These are phyloP conservation scores for Meyerozyma smithsonii DNA, from an alignment of 1,139 yeast species.

Conservation along the genomic window DNA sequence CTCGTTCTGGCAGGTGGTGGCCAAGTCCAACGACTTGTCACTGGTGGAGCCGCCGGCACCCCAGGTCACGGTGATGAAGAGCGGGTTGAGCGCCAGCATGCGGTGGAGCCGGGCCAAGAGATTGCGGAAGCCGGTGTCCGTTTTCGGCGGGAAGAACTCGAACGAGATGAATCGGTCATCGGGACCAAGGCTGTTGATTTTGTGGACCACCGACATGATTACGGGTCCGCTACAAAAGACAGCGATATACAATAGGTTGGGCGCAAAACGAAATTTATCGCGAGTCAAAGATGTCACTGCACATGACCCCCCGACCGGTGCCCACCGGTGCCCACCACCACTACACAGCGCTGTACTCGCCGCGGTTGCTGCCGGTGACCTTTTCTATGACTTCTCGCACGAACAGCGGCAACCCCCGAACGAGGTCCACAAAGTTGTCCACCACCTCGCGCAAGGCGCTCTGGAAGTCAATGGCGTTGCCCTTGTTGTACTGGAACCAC, in stretches of 20 bases:
- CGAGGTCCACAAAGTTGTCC: conserved; percentile 58
- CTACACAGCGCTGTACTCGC: conserved; percentile 89
- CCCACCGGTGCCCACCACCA: too few species aligned
- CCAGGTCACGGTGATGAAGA: conserved; percentile 94
- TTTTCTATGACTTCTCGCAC: conserved; percentile 64
- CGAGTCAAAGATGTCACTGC: conserved; percentile 1
- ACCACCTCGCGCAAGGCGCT: conserved; percentile 65
- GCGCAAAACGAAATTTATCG: neutral
- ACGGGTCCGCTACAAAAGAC: neutral
- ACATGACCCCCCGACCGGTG: too few species aligned
- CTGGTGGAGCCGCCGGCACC: conserved; percentile 98
- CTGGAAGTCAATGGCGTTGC: conserved; percentile 47
- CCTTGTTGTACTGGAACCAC: conserved; percentile 62
- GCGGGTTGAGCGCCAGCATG: conserved; percentile 82
- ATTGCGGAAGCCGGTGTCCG: conserved; percentile 81
- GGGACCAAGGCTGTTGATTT: conserved; percentile 43
- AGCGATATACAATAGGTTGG: neutral
- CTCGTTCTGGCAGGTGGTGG: conserved; percentile 69
- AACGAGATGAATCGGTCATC: conserved; percentile 71
- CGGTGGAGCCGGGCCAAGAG: conserved; percentile 81
- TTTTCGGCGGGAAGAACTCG: conserved; percentile 97
- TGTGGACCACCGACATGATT: conserved; percentile 43
- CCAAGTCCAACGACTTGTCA: conserved; percentile 78
- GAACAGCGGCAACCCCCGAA: conserved; percentile 67
- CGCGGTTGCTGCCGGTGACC: conserved; percentile 69